phyloP scores from a whole-genome alignment of 768 basidiomycete genomes.

The Panaeolus papilionaceus region DNA sequence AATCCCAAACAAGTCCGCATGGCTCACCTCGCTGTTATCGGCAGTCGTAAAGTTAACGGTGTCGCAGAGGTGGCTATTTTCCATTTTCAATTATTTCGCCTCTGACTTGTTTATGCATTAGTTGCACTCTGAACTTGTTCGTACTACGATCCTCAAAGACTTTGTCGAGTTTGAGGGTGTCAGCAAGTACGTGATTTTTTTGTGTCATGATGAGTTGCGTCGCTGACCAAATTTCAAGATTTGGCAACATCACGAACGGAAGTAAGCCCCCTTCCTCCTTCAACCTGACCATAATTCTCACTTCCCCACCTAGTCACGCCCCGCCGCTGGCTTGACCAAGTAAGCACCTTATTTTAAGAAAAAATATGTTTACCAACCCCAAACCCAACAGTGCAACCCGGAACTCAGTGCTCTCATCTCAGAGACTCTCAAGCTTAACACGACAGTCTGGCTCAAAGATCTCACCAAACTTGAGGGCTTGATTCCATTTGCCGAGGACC shows the following conservation, averaged over 20 bases:
- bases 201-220: background rate
- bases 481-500: constrained; percentile 72
- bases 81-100: background rate
- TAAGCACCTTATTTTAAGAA: constrained; percentile 23
- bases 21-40: constrained; percentile 92
- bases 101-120: constrained; percentile 28
- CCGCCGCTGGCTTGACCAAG: constrained; percentile 90
- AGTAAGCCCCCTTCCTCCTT: constrained; percentile 53
- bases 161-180: constrained; percentile 92
- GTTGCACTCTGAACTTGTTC: constrained; percentile 90
- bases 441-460: constrained; percentile 86
- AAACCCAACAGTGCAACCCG: constrained; percentile 76
- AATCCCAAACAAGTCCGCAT: constrained; percentile 86
- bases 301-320: constrained; percentile 70
- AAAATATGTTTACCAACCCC: background rate
- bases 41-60: constrained; percentile 89
- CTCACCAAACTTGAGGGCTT: constrained; percentile 80
- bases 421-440: constrained; percentile 75
- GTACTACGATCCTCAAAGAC: constrained; percentile 84
- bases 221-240: constrained; percentile 46
- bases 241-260: constrained; percentile 93
- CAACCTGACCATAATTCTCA: background rate
- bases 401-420: constrained; percentile 86
- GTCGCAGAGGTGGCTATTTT: constrained; percentile 77
- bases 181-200: constrained; percentile 64